phyloP scores from a whole-genome alignment of 2,329 filamentous ascomycete genomes.

The Talaromyces sp. region DNA sequence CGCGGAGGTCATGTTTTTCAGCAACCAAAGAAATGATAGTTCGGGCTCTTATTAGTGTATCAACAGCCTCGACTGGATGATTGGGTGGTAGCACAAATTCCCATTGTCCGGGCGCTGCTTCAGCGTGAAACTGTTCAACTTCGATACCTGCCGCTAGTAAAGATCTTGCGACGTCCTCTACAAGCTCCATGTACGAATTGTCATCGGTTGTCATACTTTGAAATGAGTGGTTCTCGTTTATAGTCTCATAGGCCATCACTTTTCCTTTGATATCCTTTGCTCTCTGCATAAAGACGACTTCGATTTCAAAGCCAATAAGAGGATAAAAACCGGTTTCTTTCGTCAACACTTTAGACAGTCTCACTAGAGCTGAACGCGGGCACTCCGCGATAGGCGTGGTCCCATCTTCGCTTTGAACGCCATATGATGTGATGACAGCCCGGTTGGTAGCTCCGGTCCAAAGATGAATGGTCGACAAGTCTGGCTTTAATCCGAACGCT shows the following conservation, averaged over 20 bases:
- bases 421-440: conserved; percentile 3
- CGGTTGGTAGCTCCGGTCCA: not conserved
- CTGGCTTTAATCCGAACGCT: conserved; percentile 3
- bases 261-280: not conserved
- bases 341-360: not conserved
- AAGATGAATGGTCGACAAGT: conserved; percentile 1
- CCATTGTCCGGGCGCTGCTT: conserved; percentile 23
- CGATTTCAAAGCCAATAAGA: conserved; percentile 5
- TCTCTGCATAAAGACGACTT: conserved; percentile 9
- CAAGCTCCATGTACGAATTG: not conserved
- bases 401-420: not conserved
- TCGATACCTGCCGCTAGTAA: conserved; percentile 16
- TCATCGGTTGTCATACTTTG: conserved; percentile 5
- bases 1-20: conserved; percentile 13
- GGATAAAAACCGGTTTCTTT: not conserved
- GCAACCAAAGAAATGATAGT: conserved; percentile 18
- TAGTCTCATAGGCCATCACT: not conserved
- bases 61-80: conserved; percentile 19
- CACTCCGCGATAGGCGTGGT: not conserved
- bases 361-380: conserved; percentile 2
- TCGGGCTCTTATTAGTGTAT: conserved; percentile 21
- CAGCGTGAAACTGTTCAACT: conserved; percentile 24
- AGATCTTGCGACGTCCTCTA: conserved; percentile 15
- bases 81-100: conserved; percentile 23
- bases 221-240: conserved; percentile 7